phyloP scores from a whole-genome alignment of 768 basidiomycete genomes.

The Leccinellum rugosiceps region DNA sequence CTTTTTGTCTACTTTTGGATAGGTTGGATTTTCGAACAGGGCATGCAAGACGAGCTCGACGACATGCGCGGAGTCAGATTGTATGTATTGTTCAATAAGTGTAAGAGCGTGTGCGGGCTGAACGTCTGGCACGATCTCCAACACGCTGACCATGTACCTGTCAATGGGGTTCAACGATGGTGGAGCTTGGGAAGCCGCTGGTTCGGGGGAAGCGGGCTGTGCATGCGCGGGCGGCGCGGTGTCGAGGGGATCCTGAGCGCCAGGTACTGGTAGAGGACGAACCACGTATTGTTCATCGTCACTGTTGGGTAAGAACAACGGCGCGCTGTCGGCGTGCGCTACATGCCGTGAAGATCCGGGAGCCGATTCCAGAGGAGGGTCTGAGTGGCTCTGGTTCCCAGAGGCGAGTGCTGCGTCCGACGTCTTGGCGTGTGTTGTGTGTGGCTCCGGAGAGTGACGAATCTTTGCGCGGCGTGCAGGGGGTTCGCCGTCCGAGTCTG shows the following conservation, averaged over 20 bases:
- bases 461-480: not conserved
- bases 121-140: constrained; percentile 73
- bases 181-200: constrained; percentile 2
- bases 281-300: constrained; percentile 29
- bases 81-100: constrained; percentile 46
- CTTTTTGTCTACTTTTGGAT: constrained; percentile 54
- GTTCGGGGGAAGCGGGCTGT: not conserved
- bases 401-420: constrained; percentile 1
- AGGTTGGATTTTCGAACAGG: constrained; percentile 59
- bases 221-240: not conserved
- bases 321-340: constrained; percentile 9
- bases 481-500: constrained; percentile 47
- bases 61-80: constrained; percentile 33
- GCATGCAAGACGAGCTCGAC: constrained; percentile 55
- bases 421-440: constrained; percentile 6
- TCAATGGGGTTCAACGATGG: constrained; percentile 22
- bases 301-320: constrained; percentile 38
- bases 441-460: constrained; percentile 1
- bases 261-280: not conserved
- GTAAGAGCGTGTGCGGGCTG: constrained; percentile 49
- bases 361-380: not conserved
- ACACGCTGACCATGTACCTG: constrained; percentile 44
- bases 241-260: not conserved
- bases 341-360: constrained; percentile 13
- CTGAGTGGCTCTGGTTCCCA: constrained; percentile 12